Evolutionary conservation across 352 stramenopile genomes (phyloP).

Genomic region (Globisporangium nunn): DNA sequence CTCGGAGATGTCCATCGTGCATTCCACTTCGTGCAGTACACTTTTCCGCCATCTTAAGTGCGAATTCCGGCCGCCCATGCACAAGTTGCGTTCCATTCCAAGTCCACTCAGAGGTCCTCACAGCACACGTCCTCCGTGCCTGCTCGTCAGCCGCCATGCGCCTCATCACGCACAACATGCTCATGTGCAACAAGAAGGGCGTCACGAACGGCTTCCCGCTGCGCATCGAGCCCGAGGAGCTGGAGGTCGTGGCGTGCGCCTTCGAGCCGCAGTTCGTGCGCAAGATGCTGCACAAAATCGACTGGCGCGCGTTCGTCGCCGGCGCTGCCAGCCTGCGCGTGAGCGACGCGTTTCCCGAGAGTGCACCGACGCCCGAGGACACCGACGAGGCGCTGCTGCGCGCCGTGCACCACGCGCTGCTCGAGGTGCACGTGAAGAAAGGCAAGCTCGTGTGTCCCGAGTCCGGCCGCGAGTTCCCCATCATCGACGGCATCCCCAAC

Average conservation of each 20-base stretch:
- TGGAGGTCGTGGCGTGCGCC: constrained; percentile 79
- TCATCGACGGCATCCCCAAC: constrained; percentile 97
- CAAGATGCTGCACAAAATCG: constrained; percentile 88
- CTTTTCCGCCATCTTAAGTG: too few species aligned
- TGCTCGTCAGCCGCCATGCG: constrained; percentile 41
- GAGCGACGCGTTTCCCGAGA: constrained; percentile 54
- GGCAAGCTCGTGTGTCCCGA: constrained; percentile 95
- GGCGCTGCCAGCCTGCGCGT: constrained; percentile 70
- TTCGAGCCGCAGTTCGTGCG: constrained; percentile 81
- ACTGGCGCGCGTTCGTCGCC: constrained; percentile 82
- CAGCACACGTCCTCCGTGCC: too few species aligned
- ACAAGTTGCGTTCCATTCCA: too few species aligned
- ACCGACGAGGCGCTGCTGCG: constrained; percentile 70
- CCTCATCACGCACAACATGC: constrained; percentile 93
- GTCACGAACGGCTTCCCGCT: constrained; percentile 91
- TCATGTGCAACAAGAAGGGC: constrained; percentile 92
- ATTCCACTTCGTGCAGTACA: too few species aligned
- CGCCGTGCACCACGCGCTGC: constrained; percentile 85
- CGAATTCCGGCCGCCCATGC: too few species aligned
- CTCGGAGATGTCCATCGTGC: too few species aligned
- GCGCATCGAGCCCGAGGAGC: constrained; percentile 69
- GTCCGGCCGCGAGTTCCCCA: constrained; percentile 93
- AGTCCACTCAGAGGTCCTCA: too few species aligned
- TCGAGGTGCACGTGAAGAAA: constrained; percentile 95
- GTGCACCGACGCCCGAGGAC: constrained; percentile 20